Conservation (phyloP, 2,329 filamentous ascomycete genomes). For the Ciborinia camelliae region DNA sequence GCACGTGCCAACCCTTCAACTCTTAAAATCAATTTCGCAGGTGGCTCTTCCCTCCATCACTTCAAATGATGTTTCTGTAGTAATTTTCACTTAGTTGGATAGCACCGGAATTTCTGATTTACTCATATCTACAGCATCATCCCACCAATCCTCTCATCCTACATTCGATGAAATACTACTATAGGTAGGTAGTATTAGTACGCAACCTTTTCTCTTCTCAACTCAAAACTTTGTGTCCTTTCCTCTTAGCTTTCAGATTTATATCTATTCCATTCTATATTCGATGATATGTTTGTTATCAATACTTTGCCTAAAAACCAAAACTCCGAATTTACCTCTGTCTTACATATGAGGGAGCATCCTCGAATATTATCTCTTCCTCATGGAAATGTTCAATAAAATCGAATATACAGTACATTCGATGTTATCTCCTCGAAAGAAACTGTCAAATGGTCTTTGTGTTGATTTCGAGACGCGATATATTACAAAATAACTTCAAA, state of each 20-base stretch:
- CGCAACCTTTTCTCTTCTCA: too few relatives aligned
- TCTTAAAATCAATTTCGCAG: not conserved
- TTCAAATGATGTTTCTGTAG: not conserved
- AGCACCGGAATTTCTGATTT: too few relatives aligned
- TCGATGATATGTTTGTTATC: not conserved
- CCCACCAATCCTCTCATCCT: too few relatives aligned
- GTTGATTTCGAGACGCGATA: too few relatives aligned
- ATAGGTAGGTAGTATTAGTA: too few relatives aligned
- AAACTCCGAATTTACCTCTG: not conserved
- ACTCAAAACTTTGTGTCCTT: not conserved
- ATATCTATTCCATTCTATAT: not conserved
- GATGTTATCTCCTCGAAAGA: too few relatives aligned
- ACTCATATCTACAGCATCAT: not conserved
- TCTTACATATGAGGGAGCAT: not conserved
- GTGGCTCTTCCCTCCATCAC: not conserved
- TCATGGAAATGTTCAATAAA: not conserved
- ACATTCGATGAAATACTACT: too few relatives aligned
- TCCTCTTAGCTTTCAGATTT: not conserved
- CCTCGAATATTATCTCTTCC: not conserved
- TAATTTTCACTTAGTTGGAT: not conserved
- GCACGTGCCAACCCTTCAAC: not conserved
- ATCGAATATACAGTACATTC: not conserved
- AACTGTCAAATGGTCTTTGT: too few relatives aligned
- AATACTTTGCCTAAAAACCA: not conserved
- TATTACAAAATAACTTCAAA: too few relatives aligned